These are phyloP conservation scores for Phytophthora pluvialis DNA, from an alignment of 352 stramenopile species.

Conservation along the genomic window DNA sequence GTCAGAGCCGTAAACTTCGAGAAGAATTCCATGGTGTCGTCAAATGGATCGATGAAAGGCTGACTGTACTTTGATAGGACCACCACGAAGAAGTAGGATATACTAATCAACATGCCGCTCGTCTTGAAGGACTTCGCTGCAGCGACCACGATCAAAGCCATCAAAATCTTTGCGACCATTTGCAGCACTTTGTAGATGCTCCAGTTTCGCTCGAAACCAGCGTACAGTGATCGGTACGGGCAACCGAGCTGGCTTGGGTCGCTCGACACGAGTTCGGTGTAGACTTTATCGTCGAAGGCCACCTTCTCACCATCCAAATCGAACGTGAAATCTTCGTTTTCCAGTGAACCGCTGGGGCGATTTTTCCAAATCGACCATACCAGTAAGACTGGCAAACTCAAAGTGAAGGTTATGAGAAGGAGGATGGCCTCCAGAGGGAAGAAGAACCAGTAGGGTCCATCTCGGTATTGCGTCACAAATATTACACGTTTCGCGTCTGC, in stretches of 20 bases:
- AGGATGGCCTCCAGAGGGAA: neutral
- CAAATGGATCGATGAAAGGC: neutral
- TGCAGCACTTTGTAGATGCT: constrained; percentile 4
- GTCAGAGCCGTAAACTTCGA: neutral
- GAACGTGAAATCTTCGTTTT: neutral
- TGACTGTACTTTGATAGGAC: neutral
- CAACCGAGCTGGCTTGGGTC: neutral
- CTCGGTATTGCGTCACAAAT: neutral
- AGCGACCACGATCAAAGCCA: neutral
- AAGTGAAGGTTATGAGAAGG: neutral
- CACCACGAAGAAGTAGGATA: neutral
- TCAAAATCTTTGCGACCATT: neutral
- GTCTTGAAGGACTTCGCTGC: neutral
- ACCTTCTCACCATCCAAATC: constrained; percentile 1
- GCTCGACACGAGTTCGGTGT: neutral
- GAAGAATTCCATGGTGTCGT: neutral
- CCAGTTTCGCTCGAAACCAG: neutral
- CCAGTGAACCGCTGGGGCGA: neutral
- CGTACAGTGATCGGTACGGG: neutral
- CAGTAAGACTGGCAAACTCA: neutral
- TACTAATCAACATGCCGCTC: neutral
- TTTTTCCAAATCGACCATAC: neutral
- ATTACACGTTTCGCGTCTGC: neutral
- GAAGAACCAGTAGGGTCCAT: neutral
- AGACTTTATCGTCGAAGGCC: neutral